Base-by-base conservation (phyloP, 371 early-diverging fungal species). In the Mucor velutinosus region DNA sequence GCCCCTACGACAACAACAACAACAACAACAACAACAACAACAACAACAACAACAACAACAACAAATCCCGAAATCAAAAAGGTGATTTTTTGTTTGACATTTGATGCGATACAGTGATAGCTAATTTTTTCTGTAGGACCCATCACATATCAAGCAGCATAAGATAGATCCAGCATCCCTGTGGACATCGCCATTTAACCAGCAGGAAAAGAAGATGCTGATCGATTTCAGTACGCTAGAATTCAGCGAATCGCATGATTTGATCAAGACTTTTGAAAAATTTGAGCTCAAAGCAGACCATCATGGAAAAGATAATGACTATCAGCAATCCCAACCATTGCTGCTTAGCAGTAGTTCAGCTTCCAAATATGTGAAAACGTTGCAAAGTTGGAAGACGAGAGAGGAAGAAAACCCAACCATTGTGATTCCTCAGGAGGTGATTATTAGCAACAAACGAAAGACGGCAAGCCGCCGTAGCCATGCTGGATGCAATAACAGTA, bases 381-480 rank as follows among this genome's bases (percentile, higher is more conserved):
- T 65, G n/a, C 57, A 58, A 15, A 65, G 58, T 17, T 65, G 65
- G 65, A 65, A 65, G 58, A 32, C 47, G 14, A 57, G 65, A 41
- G 65, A 65, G 33, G 65, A 65, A 25, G 65, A 65, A 35, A 65
- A 65, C 10, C 65, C 58, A 7, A 43, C 39, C 45, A 23, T 65
- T 47, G 58, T 65, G 43, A 47, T 65, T 21, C 65, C 65, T 58
- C 58, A 61, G 32, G 49, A 47, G n/a, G 61, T 61, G 14, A 29
- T 47, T 1, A 32, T 60, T 7, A 4, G 27, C 19, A 15, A 35
- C 8, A 60, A 58, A 25, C 21, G 23, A 23, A 58, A 37, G 15
- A 49, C 49, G 0, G 3, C 23, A 49, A 39, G 14, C 21, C 35
- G 21, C 30, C 30, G 6, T 4, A 2, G 6, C 6, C 30, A 30